Base-by-base conservation (phyloP, 495 filamentous ascomycete genomes). In the Lasiosphaeris hirsuta region DNA sequence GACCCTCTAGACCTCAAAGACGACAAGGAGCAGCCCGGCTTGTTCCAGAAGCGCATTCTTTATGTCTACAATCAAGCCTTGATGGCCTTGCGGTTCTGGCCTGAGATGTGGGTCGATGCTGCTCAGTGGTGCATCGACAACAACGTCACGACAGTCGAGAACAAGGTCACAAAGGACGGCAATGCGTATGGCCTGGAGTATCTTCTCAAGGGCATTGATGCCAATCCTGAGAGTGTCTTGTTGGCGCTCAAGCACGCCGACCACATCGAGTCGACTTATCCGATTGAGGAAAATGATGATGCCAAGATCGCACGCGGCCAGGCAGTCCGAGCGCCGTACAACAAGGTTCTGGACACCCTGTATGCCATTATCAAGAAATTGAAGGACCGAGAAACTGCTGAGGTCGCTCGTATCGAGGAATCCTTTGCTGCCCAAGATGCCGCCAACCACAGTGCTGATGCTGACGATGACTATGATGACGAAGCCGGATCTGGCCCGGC, bases 81-180 rank as follows among this genome's bases (percentile, higher is more conserved):
- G 38, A 97, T 97, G 91, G 87, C 92, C 8, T 74, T 98, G 58
- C 81, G 90, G 52, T 98, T 96, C 67, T 89, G 91, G 79, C 94
- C 95, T 2, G 89, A 93, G 68, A 84, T 97, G 60, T 98, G 94
- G 94, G 93, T 88, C 61, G 91, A 96, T 46, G 94, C 92, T 2
- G 89, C 92, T 10, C 89, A 96, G 56, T 98, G 92, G 78, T 96
- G 92, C 72, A 89, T 92, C 66, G 76, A 84, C 48, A 92, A 96
- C 65, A 83, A 83, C 50, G 64, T 80, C 45, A 58, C 71, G 11
- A 82, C 59, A 0, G 23, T 89, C 59, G 73, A 82, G 45, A 90
- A 94, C 64, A 82, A 81, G 48, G 56, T 75, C 6, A 49, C 70
- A 37, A 83, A 75, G 14, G 85, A 88, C 50, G 89, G 89, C 17